These are phyloP conservation scores for Zasmidium angulare DNA, from an alignment of 2,329 filamentous ascomycete genomes.

Conservation along the genomic window DNA sequence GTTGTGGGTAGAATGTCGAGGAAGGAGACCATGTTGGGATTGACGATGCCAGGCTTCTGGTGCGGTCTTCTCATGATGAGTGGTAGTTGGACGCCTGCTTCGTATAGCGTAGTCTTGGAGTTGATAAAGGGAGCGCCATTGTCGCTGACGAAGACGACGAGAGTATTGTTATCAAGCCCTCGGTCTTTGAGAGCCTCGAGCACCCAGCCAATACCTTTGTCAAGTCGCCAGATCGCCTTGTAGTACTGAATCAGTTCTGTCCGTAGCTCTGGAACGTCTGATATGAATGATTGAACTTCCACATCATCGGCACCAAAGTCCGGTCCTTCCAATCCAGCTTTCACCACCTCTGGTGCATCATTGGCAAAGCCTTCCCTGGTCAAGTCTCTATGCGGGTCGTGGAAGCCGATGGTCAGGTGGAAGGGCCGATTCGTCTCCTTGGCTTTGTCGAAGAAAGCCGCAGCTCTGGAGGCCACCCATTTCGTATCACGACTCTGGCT, in stretches of 20 bases:
- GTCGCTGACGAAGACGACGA: conserved; percentile 50
- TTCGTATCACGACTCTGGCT: conserved; percentile 47
- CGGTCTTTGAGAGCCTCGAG: conserved; percentile 36
- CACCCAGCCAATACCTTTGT: conserved; percentile 44
- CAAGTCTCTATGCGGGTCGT: conserved; percentile 48
- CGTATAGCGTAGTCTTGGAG: conserved; percentile 53
- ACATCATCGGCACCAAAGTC: conserved; percentile 34
- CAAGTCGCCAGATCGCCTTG: conserved; percentile 40
- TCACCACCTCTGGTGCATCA: conserved; percentile 9
- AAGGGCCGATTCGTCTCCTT: conserved; percentile 39
- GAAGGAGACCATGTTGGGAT: conserved; percentile 48
- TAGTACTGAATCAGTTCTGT: conserved; percentile 45
- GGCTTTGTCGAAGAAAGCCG: conserved; percentile 40
- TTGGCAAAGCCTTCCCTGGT: conserved; percentile 47
- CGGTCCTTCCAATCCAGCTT: conserved; percentile 9
- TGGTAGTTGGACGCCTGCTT: conserved; percentile 48
- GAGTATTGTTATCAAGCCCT: conserved; percentile 38
- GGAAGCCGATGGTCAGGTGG: conserved; percentile 47
- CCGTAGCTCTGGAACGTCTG: conserved; percentile 41
- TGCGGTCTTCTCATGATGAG: conserved; percentile 43
- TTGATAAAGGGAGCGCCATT: conserved; percentile 54
- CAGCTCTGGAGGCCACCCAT: conserved; percentile 40
- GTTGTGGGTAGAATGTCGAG: conserved; percentile 49
- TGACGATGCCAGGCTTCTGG: conserved; percentile 29
- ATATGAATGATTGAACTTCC: conserved; percentile 42